Base-by-base conservation (phyloP, 2,329 filamentous ascomycete genomes). In the Parascedosporium putredinis region DNA sequence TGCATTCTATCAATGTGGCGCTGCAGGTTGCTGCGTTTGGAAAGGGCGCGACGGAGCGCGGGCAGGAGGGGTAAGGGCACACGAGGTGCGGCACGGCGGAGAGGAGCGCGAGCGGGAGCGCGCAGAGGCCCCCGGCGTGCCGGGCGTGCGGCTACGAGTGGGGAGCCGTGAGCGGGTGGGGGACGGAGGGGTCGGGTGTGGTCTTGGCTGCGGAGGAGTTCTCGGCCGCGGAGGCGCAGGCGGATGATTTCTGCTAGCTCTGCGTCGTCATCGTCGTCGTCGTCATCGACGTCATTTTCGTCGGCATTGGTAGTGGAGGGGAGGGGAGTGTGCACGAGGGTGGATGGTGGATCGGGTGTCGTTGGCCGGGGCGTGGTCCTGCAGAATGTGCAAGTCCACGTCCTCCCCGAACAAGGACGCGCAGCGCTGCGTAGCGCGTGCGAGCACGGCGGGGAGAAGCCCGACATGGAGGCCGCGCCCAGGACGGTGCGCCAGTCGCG, bases 401-500 rank as follows among this genome's bases (percentile, higher is more conserved):
- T 75, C 70, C 64, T 93, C 78, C 0, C 75, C 76, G 57, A 96
- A 95, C 0, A 95, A 68, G 43, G 77, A 70, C 2, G 84, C 79
- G 59, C 90, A 97, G 45, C 91, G 77, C 59, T 81, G 73, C 2
- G 84, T 77, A 0, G 88, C 78, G 25, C 86, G 78, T 48, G 81
- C 76, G 10, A 96, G 66, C 1, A 81, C 84, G 1, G 69, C 64
- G 0, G 72, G 64, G 84, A 70, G 65, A 89, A 90, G 0, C 86
- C 88, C 2, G 78, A 78, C 46, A 94, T 67, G 0, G 86, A 76
- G 2, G 91, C 91, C 1, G 88, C 74, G 1, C 86, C 86, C 24
- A 96, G 67, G 1, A 96, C 77, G 56, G 95, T 87, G 56, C 81
- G 85, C 91, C 91, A 97, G 66, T 94, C 86, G 20, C 86, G 76